These are phyloP conservation scores for Mucor irregularis DNA, from an alignment of 371 early-diverging fungal species.

Conservation along the genomic window DNA sequence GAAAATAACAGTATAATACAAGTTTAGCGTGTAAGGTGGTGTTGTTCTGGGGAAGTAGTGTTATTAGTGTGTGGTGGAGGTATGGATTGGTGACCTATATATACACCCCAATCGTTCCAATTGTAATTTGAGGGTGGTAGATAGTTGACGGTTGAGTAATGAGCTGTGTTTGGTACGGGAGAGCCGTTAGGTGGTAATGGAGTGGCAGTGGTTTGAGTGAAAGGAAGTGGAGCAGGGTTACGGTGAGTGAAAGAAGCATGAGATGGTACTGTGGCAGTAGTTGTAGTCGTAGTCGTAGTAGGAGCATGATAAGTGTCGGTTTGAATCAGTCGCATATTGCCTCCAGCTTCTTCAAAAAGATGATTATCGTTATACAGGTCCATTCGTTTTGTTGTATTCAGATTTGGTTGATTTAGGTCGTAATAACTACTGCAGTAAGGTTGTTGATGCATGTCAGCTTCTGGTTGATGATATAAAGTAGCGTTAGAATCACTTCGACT, in stretches of 20 bases:
- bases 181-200: not conserved
- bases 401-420: not conserved
- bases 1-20: too few species aligned
- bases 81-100: conserved; percentile 13
- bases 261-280: conserved; percentile 2
- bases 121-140: conserved; percentile 17
- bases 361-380: not conserved
- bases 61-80: not conserved
- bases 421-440: not conserved
- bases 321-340: not conserved
- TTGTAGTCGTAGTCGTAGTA: not conserved
- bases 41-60: not conserved
- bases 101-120: conserved; percentile 25
- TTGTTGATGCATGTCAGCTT: not conserved
- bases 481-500: not conserved
- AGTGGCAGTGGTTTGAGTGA: not conserved
- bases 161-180: not conserved
- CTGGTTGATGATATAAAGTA: not conserved
- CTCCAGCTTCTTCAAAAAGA: not conserved
- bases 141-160: not conserved
- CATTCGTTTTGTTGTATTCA: not conserved
- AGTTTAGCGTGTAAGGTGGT: not conserved
- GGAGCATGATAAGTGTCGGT: not conserved
- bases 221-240: not conserved
- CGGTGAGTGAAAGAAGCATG: not conserved